Percentiles rank a stretch among this genome's conserved stretches.
phyloP scores from a whole-genome alignment of 192 early-diverging fungal genomes.

The Pilaira anomala region DNA sequence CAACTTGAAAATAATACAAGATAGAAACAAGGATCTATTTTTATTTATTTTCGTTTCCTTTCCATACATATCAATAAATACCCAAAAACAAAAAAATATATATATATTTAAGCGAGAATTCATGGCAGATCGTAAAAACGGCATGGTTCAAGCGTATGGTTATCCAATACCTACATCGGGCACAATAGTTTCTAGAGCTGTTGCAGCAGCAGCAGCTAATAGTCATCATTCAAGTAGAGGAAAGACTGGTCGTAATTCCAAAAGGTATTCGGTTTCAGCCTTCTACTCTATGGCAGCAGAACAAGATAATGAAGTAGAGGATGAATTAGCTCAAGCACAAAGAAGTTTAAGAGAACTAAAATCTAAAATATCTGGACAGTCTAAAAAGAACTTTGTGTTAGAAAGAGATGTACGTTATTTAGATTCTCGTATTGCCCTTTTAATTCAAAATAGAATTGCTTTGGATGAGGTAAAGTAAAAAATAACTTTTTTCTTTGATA shows the following conservation, averaged over 20 bases:
- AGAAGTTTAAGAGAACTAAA: constrained; percentile 84
- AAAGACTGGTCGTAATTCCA: constrained; percentile 34
- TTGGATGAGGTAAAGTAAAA: constrained; percentile 70
- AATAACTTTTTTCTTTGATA: not conserved
- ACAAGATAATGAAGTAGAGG: constrained; percentile 92
- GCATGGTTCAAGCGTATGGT: constrained; percentile 39
- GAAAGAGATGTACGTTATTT: constrained; percentile 93
- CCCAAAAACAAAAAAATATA: too few relatives aligned
- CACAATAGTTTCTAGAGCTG: constrained; percentile 37
- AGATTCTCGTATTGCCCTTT: constrained; percentile 86
- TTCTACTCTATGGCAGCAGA: constrained; percentile 87
- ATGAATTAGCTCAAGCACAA: constrained; percentile 93
- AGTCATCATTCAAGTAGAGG: constrained; percentile 28
- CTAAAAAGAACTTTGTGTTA: constrained; percentile 94
- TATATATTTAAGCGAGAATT: too few relatives aligned
- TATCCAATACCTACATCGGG: constrained; percentile 24
- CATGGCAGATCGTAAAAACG: constrained; percentile 38
- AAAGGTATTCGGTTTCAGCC: constrained; percentile 72
- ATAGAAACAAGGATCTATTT: too few relatives aligned
- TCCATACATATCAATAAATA: too few relatives aligned
- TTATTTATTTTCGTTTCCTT: too few relatives aligned
- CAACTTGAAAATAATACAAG: too few relatives aligned
- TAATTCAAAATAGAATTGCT: constrained; percentile 94
- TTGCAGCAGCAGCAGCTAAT: constrained; percentile 39
- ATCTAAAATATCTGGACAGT: constrained; percentile 88